phyloP scores from a whole-genome alignment of 192 early-diverging fungal genomes.

The Haplosporangium gracile region DNA sequence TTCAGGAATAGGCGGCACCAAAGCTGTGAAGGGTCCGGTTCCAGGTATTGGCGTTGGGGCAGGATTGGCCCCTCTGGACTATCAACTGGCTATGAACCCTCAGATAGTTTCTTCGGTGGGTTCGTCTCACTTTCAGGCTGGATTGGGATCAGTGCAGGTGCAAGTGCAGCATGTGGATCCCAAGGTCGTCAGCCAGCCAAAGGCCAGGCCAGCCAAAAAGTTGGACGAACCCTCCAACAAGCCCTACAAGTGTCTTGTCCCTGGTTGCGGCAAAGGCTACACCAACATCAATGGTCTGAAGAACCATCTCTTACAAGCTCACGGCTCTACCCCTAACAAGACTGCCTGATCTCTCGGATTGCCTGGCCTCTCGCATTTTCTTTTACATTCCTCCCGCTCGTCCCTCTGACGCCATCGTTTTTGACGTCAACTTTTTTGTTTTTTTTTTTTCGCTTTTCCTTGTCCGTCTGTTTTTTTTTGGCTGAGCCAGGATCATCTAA shows the following conservation, averaged over 20 bases:
- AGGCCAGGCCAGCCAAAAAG: neutral
- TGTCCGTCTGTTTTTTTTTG: neutral
- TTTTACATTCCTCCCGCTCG: too few relatives aligned
- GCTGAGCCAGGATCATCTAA: neutral
- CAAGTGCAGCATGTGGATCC: neutral
- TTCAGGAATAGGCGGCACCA: slow-evolving; percentile 10
- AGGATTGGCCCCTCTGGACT: neutral
- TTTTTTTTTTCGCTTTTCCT: neutral
- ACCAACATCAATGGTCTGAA: slow-evolving; percentile 86
- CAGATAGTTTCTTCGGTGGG: neutral
- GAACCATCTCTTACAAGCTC: slow-evolving; percentile 82
- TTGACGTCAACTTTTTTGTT: neutral
- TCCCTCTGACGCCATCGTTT: neutral
- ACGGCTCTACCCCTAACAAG: slow-evolving; percentile 58
- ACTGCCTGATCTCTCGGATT: neutral
- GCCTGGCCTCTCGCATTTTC: neutral
- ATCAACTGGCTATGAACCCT: neutral
- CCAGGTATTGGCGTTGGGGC: neutral
- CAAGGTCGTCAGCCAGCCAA: neutral
- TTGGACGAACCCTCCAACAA: slow-evolving; percentile 53
- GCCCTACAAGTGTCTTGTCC: slow-evolving; percentile 77
- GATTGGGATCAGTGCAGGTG: neutral
- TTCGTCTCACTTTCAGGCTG: neutral
- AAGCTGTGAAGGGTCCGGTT: neutral
- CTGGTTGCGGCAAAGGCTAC: slow-evolving; percentile 77